A percentile compares a stretch with the other conserved stretches of the same genome.
Evolutionary conservation across 164 flowering plant genomes (phyloP).

Genomic region (Piper longum): DNA sequence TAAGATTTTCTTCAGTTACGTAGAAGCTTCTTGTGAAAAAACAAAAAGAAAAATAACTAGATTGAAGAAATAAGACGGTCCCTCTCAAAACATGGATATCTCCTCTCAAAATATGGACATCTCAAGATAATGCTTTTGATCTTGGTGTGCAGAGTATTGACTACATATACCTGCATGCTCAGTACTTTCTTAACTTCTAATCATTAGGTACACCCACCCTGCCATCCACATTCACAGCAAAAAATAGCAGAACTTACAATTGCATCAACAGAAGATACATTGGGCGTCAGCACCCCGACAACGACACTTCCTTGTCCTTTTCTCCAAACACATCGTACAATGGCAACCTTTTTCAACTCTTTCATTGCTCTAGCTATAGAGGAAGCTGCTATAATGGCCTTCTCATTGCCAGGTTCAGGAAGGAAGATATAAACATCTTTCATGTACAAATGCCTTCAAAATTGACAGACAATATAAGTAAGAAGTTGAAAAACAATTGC

Average conservation of each 20-base stretch:
- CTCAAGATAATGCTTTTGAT: too few relatives aligned
- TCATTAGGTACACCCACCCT: neutral
- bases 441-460: slow-evolving; percentile 73
- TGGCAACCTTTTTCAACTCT: slow-evolving; percentile 77
- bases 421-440: slow-evolving; percentile 70
- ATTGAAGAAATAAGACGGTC: too few relatives aligned
- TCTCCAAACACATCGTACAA: slow-evolving; percentile 92
- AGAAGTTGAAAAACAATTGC: neutral
- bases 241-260: slow-evolving; percentile 34
- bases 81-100: too few relatives aligned
- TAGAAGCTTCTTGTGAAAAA: too few relatives aligned
- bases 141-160: too few relatives aligned
- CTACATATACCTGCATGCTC: neutral
- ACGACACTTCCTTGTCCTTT: slow-evolving; percentile 79
- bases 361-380: slow-evolving; percentile 87
- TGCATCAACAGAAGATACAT: slow-evolving; percentile 44
- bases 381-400: slow-evolving; percentile 70
- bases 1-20: too few relatives aligned
- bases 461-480: neutral
- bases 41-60: too few relatives aligned
- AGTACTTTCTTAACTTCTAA: neutral
- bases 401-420: slow-evolving; percentile 74
- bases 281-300: slow-evolving; percentile 82
- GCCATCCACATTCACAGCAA: neutral
- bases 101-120: too few relatives aligned